Base-by-base conservation (phyloP, 2,329 filamentous ascomycete species). In the Fusarium setosum region DNA sequence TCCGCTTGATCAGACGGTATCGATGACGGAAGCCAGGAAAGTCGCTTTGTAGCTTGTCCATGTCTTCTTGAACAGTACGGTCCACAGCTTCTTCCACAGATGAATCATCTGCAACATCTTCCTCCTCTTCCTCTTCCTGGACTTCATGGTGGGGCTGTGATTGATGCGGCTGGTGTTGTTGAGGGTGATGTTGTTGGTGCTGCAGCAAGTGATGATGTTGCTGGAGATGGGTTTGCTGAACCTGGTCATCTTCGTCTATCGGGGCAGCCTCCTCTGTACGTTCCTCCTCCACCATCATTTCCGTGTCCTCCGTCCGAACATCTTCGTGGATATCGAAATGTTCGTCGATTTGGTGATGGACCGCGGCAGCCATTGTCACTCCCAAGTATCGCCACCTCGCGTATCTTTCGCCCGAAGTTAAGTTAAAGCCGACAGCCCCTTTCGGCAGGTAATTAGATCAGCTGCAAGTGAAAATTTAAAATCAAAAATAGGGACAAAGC, bases 1-100 rank as follows among this genome's bases (percentile, higher is more conserved):
- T 99, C 64, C 95, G 91, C 80, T 97, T 97, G 76, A 99, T 96
- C 54, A 99, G 81, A 52, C 94, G 90, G 79, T 95, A 99, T 58
- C 90, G 89, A 72, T 92, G 86, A 67, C 87, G 91, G 76, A 98
- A 96, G 50, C 92, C 92, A 34, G 90, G 90, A 75, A 98, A 97
- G 31, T 89, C 91, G 53, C 88, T 84, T 71, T 95, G 90, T 57
- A 99, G 88, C 69, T 90, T 92, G 51, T 89, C 87, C 88, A 99
- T 99, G 76, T 99, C 96, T 52, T 94, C 89, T 63, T 89, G 86
- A 13, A 97, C 92, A 6, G 81, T 82, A 18, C 86, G 82, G 68
- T 94, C 91, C 34, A 93, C 83, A 13, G 82, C 78, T 49, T 92
- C 88, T 21, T 89, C 88, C 9, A 89, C 88, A 1, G 82, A 83